A percentile compares a stretch with the other conserved stretches of the same genome.
These are phyloP conservation scores for Fragaria iinumae DNA, from an alignment of 306 rosid species.

Conservation along the genomic window DNA sequence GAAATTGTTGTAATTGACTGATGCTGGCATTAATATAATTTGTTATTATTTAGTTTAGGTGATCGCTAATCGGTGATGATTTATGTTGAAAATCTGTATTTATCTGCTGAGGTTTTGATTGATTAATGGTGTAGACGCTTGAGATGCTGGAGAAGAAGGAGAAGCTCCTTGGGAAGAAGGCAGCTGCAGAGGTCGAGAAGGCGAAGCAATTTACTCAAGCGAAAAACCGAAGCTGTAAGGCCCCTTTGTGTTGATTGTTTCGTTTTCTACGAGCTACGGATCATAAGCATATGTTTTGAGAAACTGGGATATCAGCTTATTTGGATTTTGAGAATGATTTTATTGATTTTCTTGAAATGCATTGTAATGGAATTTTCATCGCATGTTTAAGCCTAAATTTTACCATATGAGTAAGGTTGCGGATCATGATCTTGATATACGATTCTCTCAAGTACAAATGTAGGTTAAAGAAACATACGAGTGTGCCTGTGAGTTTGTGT, in stretches of 20 bases:
- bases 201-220: constrained; percentile 81
- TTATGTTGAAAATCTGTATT: background rate
- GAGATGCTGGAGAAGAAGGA: constrained; percentile 99
- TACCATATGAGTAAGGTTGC: background rate
- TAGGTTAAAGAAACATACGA: background rate
- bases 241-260: background rate
- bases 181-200: constrained; percentile 74
- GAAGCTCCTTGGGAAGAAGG: constrained; percentile 81
- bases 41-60: background rate
- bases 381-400: background rate
- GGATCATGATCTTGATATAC: background rate
- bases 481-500: background rate
- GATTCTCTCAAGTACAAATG: background rate
- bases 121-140: constrained; percentile 59
- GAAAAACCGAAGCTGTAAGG: constrained; percentile 77
- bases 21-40: background rate
- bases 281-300: background rate
- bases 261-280: background rate
- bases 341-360: background rate
- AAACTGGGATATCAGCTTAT: background rate
- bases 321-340: background rate
- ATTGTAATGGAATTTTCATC: background rate
- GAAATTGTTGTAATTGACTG: background rate
- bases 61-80: background rate
- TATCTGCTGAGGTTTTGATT: background rate